Base-by-base conservation (phyloP, 257 asterid species). In the Echium plantagineum region DNA sequence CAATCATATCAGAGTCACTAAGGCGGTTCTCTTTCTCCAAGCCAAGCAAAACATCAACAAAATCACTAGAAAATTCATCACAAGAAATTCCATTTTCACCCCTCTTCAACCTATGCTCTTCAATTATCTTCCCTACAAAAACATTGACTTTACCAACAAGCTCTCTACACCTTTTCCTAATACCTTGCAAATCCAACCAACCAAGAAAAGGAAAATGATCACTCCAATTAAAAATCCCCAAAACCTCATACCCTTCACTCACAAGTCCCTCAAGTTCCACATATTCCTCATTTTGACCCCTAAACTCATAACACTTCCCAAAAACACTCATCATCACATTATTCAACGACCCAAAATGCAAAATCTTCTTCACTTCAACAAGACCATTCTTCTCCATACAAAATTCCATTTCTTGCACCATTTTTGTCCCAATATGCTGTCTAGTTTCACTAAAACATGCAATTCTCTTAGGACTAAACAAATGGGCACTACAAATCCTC, bases 291-390 rank as follows among this genome's bases (percentile, higher is more conserved):
- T 28, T 51, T 52, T 62, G 57, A 0, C 15, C 58, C 0, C 51
- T 12, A 13, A 86, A 82, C 3, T 76, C 82, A 16, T 81, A 85
- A 60, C 67, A 28, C 15, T 65, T 80, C 1, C 97, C 95, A 22
- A 89, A 84, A 21, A 89, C 95, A 59, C 84, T 80, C 80, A 61
- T 72, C 95, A 82, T 84, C 76, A 89, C 94, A 73, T 80, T 89
- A 71, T 79, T 80, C 55, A 89, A 21, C 0, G 95, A 77, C 28
- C 83, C 95, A 53, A 59, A 67, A 66, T 83, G 91, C 42, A 89
- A 49, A 31, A 81, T 69, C 19, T 56, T 82, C 6, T 78, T 82
- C 32, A 86, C 75, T 48, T 60, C 66, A 22, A 81, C 80, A 7
- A 32, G 62, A 2, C 77, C 71, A 5, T 55, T 55, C 1, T 32